phyloP scores from a whole-genome alignment of 2,329 filamentous ascomycete species.

The Fusarium illudens region DNA sequence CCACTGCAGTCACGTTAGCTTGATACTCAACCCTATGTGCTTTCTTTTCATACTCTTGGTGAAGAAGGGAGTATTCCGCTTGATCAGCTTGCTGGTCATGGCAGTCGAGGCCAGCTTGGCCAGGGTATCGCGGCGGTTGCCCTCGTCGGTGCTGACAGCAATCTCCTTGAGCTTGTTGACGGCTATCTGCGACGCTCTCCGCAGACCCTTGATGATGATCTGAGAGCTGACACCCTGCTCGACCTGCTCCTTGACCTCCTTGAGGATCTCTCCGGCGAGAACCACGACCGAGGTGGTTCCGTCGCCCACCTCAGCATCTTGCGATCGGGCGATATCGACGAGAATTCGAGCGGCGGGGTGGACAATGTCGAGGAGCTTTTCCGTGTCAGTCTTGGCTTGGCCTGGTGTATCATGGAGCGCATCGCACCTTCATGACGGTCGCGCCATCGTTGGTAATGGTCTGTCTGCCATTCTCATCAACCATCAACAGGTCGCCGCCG shows the following conservation, averaged over 20 bases:
- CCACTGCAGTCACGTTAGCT: conserved; percentile 70
- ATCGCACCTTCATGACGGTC: conserved; percentile 92
- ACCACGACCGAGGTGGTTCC: conserved; percentile 98
- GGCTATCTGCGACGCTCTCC: conserved; percentile 86
- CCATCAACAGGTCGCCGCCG: conserved; percentile 93
- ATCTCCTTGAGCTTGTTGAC: conserved; percentile 99
- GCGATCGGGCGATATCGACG: conserved; percentile 96
- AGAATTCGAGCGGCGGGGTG: conserved; percentile 97
- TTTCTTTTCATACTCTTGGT: conserved; percentile 78
- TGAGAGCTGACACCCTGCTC: conserved; percentile 97
- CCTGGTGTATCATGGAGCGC: neutral
- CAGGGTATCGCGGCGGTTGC: conserved; percentile 86
- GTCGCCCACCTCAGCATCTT: conserved; percentile 98
- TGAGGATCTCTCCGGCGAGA: conserved; percentile 94
- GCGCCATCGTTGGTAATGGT: conserved; percentile 99
- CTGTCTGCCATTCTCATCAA: conserved; percentile 93
- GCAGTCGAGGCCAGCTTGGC: conserved; percentile 90
- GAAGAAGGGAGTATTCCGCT: conserved; percentile 96
- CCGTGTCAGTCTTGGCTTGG: conserved; percentile 10
- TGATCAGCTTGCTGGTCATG: conserved; percentile 99
- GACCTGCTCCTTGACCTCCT: conserved; percentile 95
- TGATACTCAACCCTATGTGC: neutral
- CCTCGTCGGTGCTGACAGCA: conserved; percentile 83
- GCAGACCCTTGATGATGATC: conserved; percentile 94
- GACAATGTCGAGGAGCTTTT: conserved; percentile 92